phyloP scores from a whole-genome alignment of 1,139 yeast genomes.

The Saccharomyces hybrid region DNA sequence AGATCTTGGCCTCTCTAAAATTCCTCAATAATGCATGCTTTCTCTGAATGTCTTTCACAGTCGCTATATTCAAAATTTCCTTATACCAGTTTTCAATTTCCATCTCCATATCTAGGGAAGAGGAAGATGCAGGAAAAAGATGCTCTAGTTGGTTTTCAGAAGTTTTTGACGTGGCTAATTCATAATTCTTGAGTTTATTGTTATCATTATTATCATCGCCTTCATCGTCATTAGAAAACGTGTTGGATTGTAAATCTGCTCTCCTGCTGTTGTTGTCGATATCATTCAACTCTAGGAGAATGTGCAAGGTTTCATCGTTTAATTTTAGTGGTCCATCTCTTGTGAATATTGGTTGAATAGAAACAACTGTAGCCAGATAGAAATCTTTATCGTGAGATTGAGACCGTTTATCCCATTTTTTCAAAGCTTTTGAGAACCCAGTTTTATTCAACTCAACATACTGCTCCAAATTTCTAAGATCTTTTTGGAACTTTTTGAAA shows the following conservation, averaged over 20 bases:
- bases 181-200: neutral
- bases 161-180: neutral
- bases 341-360: slow-evolving; percentile 94
- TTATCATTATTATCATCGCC: neutral
- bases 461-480: slow-evolving; percentile 79
- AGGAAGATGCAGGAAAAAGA: neutral
- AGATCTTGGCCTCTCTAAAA: slow-evolving; percentile 22
- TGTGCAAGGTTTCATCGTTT: slow-evolving; percentile 51
- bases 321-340: slow-evolving; percentile 78
- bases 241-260: slow-evolving; percentile 38
- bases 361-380: slow-evolving; percentile 84
- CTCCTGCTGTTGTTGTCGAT: slow-evolving; percentile 65
- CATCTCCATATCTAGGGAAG: slow-evolving; percentile 18
- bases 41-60: slow-evolving; percentile 27
- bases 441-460: slow-evolving; percentile 91
- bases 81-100: slow-evolving; percentile 31
- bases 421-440: slow-evolving; percentile 89
- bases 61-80: slow-evolving; percentile 30
- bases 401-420: slow-evolving; percentile 96
- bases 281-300: slow-evolving; percentile 78
- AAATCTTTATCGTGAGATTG: slow-evolving; percentile 91
- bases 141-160: neutral
- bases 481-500: slow-evolving; percentile 82
- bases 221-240: slow-evolving; percentile 40
- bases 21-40: slow-evolving; percentile 17